phyloP scores from a whole-genome alignment of 1,284 basidiomycete genomes.

The Phlebopus sp. region DNA sequence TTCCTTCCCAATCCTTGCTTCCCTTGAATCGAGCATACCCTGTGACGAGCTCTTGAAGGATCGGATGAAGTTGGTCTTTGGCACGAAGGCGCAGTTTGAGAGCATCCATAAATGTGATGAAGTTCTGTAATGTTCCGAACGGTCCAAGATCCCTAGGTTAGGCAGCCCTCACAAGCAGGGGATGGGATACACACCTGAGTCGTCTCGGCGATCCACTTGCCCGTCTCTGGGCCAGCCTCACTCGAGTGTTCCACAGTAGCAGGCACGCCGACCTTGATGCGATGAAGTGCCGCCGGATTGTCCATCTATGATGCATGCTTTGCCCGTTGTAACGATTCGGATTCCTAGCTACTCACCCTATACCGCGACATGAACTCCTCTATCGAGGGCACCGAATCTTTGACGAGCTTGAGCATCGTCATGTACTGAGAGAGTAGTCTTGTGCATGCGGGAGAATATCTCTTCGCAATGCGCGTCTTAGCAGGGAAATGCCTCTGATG shows the following conservation, averaged over 20 bases:
- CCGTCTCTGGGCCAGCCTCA: conserved; percentile 80
- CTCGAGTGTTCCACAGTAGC: conserved; percentile 94
- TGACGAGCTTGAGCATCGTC: conserved; percentile 92
- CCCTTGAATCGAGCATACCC: conserved; percentile 91
- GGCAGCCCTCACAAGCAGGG: neutral
- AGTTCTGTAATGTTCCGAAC: conserved; percentile 55
- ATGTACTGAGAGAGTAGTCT: conserved; percentile 93
- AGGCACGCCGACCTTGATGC: conserved; percentile 90
- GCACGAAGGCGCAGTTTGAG: conserved; percentile 89
- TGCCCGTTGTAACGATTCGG: neutral
- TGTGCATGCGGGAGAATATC: conserved; percentile 95
- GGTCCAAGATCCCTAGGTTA: neutral
- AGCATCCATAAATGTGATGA: conserved; percentile 99
- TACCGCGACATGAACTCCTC: conserved; percentile 93
- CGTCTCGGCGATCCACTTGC: conserved; percentile 98
- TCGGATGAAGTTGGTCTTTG: conserved; percentile 95
- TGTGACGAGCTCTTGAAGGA: conserved; percentile 91
- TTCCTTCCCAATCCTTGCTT: conserved; percentile 91
- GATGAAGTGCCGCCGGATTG: conserved; percentile 87
- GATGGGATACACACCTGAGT: conserved; percentile 67
- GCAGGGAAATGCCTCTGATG: conserved; percentile 5
- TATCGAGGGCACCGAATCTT: conserved; percentile 77
- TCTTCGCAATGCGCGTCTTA: conserved; percentile 41
- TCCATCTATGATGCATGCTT: conserved; percentile 71
- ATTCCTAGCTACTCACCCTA: conserved; percentile 49